Percentiles rank a stretch among this genome's conserved stretches.
These are phyloP conservation scores for Globisporangium paroecandrum DNA, from an alignment of 352 stramenopile genomes.

Conservation along the genomic window DNA sequence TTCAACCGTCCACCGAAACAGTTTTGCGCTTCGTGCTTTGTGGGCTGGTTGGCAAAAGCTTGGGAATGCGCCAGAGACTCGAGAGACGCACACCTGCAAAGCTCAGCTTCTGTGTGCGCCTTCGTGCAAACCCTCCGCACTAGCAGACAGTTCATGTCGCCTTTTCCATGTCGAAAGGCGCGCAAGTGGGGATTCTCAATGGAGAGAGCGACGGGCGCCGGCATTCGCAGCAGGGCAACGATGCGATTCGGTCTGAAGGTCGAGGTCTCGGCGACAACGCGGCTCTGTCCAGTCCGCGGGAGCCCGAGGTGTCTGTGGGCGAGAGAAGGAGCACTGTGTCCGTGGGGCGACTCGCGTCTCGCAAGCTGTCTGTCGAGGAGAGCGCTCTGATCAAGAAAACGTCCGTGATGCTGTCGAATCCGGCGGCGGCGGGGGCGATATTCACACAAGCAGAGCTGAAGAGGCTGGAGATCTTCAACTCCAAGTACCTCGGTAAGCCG, in stretches of 20 bases:
- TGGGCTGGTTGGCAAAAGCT: neutral
- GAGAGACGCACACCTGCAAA: neutral
- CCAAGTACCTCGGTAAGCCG: slow-evolving; percentile 34
- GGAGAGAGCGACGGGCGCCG: neutral
- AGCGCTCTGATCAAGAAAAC: slow-evolving; percentile 40
- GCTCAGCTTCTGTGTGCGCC: neutral
- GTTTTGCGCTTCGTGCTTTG: neutral
- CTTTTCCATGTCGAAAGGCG: slow-evolving; percentile 11
- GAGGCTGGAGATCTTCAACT: slow-evolving; percentile 37
- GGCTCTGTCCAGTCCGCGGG: neutral
- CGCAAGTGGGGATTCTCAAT: slow-evolving; percentile 10
- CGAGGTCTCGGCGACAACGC: neutral
- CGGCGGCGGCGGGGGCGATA: slow-evolving; percentile 35
- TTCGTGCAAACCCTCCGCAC: neutral
- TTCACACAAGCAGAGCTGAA: slow-evolving; percentile 40
- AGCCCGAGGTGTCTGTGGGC: neutral
- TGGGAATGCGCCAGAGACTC: neutral
- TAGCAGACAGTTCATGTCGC: slow-evolving; percentile 1
- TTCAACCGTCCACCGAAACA: neutral
- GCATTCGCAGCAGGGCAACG: neutral
- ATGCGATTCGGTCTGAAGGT: neutral
- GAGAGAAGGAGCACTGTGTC: neutral
- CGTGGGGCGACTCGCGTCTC: neutral
- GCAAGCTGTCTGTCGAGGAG: slow-evolving; percentile 38
- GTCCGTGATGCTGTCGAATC: slow-evolving; percentile 49